Evolutionary conservation across 176 grass and related monocot species (phyloP).

Genomic region (Oryza officinalis): DNA sequence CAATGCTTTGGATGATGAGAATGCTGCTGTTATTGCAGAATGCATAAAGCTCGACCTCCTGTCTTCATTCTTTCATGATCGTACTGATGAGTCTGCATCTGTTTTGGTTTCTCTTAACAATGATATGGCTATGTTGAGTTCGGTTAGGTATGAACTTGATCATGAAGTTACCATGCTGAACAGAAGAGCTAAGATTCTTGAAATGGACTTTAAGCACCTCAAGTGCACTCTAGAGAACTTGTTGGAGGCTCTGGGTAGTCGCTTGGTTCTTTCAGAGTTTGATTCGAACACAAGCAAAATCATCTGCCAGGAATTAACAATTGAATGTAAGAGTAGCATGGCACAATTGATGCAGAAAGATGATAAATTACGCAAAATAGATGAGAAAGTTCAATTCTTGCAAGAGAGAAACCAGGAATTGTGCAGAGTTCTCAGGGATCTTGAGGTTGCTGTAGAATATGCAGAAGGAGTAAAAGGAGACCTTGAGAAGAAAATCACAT

Average conservation of each 20-base stretch:
- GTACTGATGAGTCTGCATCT: conserved; percentile 41
- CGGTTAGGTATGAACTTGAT: conserved; percentile 34
- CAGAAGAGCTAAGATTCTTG: conserved; percentile 33
- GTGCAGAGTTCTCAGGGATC: conserved; percentile 31
- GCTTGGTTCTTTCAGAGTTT: conserved; percentile 53
- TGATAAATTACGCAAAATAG: conserved; percentile 30
- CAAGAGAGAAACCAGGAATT: conserved; percentile 40
- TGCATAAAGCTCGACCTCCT: conserved; percentile 50
- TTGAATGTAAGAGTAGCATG: conserved; percentile 31
- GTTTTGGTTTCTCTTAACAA: conserved; percentile 39
- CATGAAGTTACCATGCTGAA: conserved; percentile 20
- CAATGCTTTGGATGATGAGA: conserved; percentile 41
- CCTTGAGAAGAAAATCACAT: conserved; percentile 38
- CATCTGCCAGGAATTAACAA: conserved; percentile 44
- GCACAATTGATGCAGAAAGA: conserved; percentile 34
- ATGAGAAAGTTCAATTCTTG: conserved; percentile 38
- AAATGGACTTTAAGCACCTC: conserved; percentile 46
- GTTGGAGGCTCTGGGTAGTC: conserved; percentile 41
- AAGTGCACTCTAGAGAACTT: conserved; percentile 32
- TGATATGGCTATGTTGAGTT: conserved; percentile 44
- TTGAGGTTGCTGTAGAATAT: conserved; percentile 36
- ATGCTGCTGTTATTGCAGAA: conserved; percentile 32
- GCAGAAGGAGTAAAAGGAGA: conserved; percentile 38
- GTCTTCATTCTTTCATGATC: conserved; percentile 47
- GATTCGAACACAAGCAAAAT: conserved; percentile 43